Conservation (phyloP, 495 filamentous ascomycete species). For the Friedmanniomyces endolithicus region DNA sequence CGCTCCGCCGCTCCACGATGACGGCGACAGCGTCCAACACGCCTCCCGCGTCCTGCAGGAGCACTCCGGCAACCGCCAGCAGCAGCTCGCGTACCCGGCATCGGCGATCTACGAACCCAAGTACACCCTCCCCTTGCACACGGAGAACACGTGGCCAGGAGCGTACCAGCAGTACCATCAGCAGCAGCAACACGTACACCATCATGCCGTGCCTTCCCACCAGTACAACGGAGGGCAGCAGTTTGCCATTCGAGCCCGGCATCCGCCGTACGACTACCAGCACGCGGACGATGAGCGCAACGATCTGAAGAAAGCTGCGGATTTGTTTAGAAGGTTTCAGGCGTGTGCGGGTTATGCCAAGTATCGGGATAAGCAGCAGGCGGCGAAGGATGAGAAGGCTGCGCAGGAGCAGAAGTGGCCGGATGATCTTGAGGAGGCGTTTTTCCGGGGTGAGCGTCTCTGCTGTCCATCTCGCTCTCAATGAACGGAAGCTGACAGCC, state of each 20-base stretch:
- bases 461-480: slow-evolving; percentile 14
- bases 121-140: slow-evolving; percentile 1
- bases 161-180: slow-evolving; percentile 8
- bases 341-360: slow-evolving; percentile 47
- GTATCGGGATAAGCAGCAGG: slow-evolving; percentile 56
- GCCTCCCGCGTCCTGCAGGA: slow-evolving; percentile 25
- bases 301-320: slow-evolving; percentile 20
- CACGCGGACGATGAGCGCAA: slow-evolving; percentile 4
- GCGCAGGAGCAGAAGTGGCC: slow-evolving; percentile 62
- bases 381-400: slow-evolving; percentile 38
- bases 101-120: neutral
- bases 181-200: slow-evolving; percentile 2
- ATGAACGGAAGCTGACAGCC: neutral
- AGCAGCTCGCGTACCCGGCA: slow-evolving; percentile 5
- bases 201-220: neutral
- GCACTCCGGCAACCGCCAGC: slow-evolving; percentile 28
- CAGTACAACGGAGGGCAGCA: neutral
- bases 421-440: slow-evolving; percentile 70
- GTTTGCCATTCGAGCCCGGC: neutral
- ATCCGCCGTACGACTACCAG: neutral
- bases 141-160: slow-evolving; percentile 10
- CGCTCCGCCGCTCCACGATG: slow-evolving; percentile 24
- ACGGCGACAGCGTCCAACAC: neutral
- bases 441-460: slow-evolving; percentile 60
- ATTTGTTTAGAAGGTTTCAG: slow-evolving; percentile 20